Base-by-base conservation (phyloP, 2,329 filamentous ascomycete species). In the Sporothrix globosa region DNA sequence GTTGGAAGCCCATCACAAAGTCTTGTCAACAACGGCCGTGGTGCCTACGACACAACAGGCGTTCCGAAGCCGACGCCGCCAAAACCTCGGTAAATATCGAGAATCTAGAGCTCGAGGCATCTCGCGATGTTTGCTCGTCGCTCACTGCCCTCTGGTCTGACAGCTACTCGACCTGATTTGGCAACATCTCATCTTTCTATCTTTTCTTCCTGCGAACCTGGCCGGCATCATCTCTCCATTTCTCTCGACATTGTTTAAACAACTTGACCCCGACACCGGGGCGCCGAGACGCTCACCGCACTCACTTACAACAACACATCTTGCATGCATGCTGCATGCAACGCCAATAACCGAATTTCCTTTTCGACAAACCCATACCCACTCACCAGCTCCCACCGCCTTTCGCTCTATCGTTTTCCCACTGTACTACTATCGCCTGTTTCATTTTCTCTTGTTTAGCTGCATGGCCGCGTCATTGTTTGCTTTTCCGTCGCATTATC, bases 1-100 rank as follows among this genome's bases (percentile, higher is more conserved):
- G 76, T 79, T 69, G 73, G 74, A 74, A 75, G 74, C 74, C 74
- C 75, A 72, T 77, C 77, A 71, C 75, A 77, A 73, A 69, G 72
- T 53, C 72, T 74, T 61, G 71, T 75, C 75, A 79, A 80, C 76
- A 76, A 78, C 69, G 79, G 78, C 75, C 76, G 79, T 14, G 78
- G 78, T 39, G 79, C 78, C 72, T 80, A 80, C 69, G 79, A 80
- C 73, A 80, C 78, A 70, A 80, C 79, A 39, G 79, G 79, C 39
- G 77, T 80, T 11, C 78, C 78, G 46, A 80, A 80, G 75, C 79
- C 79, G 13, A 76, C 77, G 67, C 79, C 78, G 69, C 79, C 78
- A 41, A 79, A 80, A 76, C 76, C 78, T 52, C 76, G 77, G 72
- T 79, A 79, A 77, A 52, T 10, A 21, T 39, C 50, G 34, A 14